phyloP scores from a whole-genome alignment of 169 alveolate genomes.

The Babesia divergens region DNA sequence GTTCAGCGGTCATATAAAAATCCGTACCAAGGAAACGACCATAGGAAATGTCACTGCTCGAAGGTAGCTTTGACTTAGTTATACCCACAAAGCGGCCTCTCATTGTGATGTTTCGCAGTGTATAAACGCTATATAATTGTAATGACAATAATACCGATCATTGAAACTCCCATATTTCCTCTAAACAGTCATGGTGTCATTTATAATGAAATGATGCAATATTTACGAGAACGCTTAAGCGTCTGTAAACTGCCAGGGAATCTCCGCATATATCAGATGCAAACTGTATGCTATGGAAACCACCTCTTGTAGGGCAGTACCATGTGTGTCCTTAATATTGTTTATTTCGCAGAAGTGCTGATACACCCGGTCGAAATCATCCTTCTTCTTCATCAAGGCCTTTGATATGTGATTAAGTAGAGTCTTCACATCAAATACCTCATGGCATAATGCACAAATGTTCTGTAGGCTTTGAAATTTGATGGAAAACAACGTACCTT shows the following conservation, averaged over 20 bases:
- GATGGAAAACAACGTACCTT: conserved; percentile 11
- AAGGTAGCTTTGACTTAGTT: no score
- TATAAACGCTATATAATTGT: no score
- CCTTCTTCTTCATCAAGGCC: neutral
- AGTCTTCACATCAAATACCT: neutral
- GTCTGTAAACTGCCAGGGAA: conserved; percentile 26
- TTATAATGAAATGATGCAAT: no score
- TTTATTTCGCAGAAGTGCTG: conserved; percentile 34
- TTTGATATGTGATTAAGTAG: neutral
- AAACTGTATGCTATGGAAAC: conserved; percentile 38
- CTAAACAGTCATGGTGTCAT: no score
- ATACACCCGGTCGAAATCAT: neutral
- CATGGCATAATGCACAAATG: conserved; percentile 28
- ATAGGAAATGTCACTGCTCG: conserved; percentile 3
- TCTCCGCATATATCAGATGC: conserved; percentile 26
- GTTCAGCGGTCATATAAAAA: conserved; percentile 8
- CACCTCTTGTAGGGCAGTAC: conserved; percentile 16
- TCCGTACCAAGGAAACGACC: conserved; percentile 51
- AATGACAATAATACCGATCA: no score
- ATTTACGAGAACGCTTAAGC: no score
- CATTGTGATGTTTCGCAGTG: no score
- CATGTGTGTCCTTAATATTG: conserved; percentile 5
- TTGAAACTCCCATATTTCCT: no score
- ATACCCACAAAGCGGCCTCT: no score
- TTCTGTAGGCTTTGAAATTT: neutral